Percentiles rank a stretch among this genome's conserved stretches.
Evolutionary conservation across 2,329 filamentous ascomycete species (phyloP).

Genomic region (Tolypocladium amazonense): DNA sequence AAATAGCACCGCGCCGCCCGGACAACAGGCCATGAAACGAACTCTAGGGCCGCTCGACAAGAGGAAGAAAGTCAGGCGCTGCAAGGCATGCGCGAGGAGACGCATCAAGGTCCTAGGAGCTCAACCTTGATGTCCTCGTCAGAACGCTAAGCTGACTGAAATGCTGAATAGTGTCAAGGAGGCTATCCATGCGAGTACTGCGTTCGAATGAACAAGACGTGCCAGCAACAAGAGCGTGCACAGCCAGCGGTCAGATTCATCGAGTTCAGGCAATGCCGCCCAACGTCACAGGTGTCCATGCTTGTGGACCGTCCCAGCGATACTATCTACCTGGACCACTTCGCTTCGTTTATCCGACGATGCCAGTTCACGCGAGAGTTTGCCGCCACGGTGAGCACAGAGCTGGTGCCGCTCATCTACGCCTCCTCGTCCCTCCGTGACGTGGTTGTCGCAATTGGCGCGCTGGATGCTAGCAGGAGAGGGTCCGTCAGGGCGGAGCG

Average conservation of each 20-base stretch:
- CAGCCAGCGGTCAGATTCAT: neutral
- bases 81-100: conserved; percentile 13
- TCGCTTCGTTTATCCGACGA: conserved; percentile 6
- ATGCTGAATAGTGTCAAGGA: conserved; percentile 10
- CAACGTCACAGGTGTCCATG: neutral
- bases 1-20: no score
- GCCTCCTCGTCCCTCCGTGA: conserved; percentile 7
- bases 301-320: neutral
- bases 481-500: neutral
- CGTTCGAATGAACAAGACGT: conserved; percentile 11
- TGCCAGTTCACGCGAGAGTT: conserved; percentile 12
- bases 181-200: conserved; percentile 15
- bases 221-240: conserved; percentile 5
- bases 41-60: conserved; percentile 15
- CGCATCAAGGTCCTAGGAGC: conserved; percentile 13
- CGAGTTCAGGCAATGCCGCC: neutral
- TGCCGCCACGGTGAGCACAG: neutral
- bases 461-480: conserved; percentile 12
- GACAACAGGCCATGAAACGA: conserved; percentile 1
- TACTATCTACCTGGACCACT: conserved; percentile 6
- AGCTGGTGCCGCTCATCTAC: conserved; percentile 10
- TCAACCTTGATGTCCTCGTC: neutral
- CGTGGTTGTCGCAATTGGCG: conserved; percentile 13
- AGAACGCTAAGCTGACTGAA: neutral
- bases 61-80: conserved; percentile 12